Evolutionary conservation across 805 yeast species (phyloP).

Genomic region (Groenewaldozyma tartarivorans): DNA sequence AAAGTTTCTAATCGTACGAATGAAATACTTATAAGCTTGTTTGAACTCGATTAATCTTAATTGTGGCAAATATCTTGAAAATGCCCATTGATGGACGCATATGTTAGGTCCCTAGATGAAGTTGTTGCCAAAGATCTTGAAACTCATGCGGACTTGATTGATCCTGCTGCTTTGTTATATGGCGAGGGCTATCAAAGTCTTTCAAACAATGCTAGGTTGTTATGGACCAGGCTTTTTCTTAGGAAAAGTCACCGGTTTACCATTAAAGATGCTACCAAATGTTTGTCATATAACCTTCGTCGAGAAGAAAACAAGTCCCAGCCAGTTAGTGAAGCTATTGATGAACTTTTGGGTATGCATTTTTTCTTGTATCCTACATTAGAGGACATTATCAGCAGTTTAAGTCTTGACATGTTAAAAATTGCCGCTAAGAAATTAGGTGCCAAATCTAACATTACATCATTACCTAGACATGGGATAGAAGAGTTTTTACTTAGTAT

Average conservation of each 20-base stretch:
- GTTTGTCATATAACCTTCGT: slow-evolving; percentile 12
- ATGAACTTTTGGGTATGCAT: background rate
- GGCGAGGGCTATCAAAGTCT: slow-evolving; percentile 4
- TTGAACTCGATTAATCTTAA: no score
- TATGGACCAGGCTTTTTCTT: slow-evolving; percentile 11
- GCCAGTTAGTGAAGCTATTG: background rate
- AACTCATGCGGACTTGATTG: background rate
- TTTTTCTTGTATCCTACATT: background rate
- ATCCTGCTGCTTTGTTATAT: background rate
- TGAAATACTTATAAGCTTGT: no score
- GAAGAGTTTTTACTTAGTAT: background rate
- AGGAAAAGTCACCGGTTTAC: slow-evolving; percentile 12
- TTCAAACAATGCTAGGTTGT: slow-evolving; percentile 1
- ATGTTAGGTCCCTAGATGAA: background rate
- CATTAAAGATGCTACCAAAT: slow-evolving; percentile 16
- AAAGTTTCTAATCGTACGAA: no score
- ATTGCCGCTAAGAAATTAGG: background rate
- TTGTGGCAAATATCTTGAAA: no score
- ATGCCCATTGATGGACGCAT: background rate
- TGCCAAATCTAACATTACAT: no score
- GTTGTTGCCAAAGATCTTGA: background rate
- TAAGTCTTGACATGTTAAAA: background rate
- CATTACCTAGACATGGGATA: background rate
- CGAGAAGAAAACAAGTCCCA: slow-evolving; percentile 13
- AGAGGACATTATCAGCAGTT: background rate